These are phyloP conservation scores for Botrytis byssoidea DNA, from an alignment of 2,329 filamentous ascomycete genomes.

Conservation along the genomic window DNA sequence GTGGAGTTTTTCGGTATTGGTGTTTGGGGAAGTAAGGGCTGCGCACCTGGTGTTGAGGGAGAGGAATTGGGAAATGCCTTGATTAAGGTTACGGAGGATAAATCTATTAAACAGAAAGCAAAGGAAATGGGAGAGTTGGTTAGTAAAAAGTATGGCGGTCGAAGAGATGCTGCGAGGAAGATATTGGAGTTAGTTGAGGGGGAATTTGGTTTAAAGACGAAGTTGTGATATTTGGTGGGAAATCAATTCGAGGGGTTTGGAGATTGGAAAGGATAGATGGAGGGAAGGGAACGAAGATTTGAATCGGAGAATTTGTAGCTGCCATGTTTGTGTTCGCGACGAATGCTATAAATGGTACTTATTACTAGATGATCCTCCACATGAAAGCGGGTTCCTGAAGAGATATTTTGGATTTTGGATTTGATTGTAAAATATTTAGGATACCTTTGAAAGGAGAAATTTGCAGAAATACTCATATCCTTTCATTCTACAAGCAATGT, in stretches of 20 bases:
- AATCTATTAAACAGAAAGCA: not conserved
- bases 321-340: not conserved
- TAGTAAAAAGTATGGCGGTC: conserved; percentile 8
- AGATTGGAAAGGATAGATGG: not conserved
- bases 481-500: not conserved
- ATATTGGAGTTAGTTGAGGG: conserved; percentile 16
- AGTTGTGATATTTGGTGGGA: not conserved
- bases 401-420: not conserved
- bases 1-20: conserved; percentile 47
- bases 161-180: conserved; percentile 9
- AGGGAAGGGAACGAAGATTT: not conserved
- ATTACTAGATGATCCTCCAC: not conserved
- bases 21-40: conserved; percentile 8
- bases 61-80: conserved; percentile 1
- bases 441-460: not conserved
- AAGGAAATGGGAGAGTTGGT: conserved; percentile 2
- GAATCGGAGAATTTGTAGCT: not conserved
- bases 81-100: not conserved
- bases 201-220: not conserved
- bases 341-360: not conserved
- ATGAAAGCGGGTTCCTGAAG: not conserved
- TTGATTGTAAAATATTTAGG: not conserved
- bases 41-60: not conserved
- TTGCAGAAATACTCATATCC: not conserved
- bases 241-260: not conserved